Evolutionary conservation across 805 yeast species (phyloP).

Genomic region (Kodamaea sagamina): DNA sequence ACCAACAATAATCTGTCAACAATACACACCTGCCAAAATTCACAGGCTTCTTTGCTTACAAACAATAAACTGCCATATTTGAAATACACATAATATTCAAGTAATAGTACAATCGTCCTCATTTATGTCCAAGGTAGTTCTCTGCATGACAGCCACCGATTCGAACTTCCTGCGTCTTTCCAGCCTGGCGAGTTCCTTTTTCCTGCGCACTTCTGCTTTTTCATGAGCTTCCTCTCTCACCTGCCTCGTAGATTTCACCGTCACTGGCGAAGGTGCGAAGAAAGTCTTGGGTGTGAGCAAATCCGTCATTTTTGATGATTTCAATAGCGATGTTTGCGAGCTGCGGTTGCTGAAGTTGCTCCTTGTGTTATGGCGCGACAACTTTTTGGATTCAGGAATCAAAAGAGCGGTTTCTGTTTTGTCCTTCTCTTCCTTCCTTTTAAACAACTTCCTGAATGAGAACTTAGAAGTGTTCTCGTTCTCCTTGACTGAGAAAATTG

Average conservation of each 20-base stretch:
- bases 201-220: background rate
- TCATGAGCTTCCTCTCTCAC: background rate
- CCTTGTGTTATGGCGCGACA: background rate
- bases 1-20: too few species aligned
- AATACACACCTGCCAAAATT: too few species aligned
- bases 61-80: too few species aligned
- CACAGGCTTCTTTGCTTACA: too few species aligned
- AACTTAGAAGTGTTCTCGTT: background rate
- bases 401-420: background rate
- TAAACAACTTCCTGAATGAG: background rate
- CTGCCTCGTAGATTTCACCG: conserved; percentile 2
- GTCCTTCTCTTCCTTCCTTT: background rate
- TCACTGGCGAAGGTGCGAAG: background rate
- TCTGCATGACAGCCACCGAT: conserved; percentile 10
- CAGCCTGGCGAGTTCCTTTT: background rate
- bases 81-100: too few species aligned
- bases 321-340: background rate
- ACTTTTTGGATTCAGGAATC: background rate
- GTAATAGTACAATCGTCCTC: conserved; percentile 8
- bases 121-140: conserved; percentile 2
- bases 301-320: background rate
- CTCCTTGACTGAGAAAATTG: background rate
- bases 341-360: background rate
- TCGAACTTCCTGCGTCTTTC: conserved; percentile 2
- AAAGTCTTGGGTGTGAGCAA: background rate